These are phyloP conservation scores for Stellera chamaejasme DNA, from an alignment of 345 rosid genomes.

Conservation along the genomic window DNA sequence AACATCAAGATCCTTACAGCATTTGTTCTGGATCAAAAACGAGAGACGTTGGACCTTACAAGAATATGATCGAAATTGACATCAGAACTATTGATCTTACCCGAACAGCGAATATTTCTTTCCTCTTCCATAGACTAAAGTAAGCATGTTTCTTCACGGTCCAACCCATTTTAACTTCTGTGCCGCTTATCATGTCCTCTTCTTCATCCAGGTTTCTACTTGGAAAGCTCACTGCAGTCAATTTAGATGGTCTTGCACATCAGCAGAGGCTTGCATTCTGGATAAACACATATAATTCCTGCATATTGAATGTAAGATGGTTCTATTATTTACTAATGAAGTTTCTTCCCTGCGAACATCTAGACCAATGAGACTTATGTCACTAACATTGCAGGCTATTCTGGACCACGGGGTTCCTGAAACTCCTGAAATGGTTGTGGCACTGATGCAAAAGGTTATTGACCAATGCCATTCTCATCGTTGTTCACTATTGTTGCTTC, in stretches of 20 bases:
- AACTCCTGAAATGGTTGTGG: slow-evolving; percentile 73
- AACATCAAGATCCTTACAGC: slow-evolving; percentile 49
- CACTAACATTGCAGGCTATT: slow-evolving; percentile 42
- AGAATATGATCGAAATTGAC: slow-evolving; percentile 43
- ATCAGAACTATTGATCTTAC: slow-evolving; percentile 53
- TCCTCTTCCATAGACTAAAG: slow-evolving; percentile 70
- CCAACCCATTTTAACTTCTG: slow-evolving; percentile 1
- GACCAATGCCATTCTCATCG: slow-evolving; percentile 1
- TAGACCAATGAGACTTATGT: slow-evolving; percentile 5
- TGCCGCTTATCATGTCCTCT: slow-evolving; percentile 8
- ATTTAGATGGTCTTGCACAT: slow-evolving; percentile 63
- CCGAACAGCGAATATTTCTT: slow-evolving; percentile 40
- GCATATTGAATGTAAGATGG: slow-evolving; percentile 71
- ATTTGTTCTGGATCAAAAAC: slow-evolving; percentile 26
- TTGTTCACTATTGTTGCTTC: neutral
- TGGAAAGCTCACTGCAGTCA: slow-evolving; percentile 62
- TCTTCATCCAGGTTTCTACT: slow-evolving; percentile 51
- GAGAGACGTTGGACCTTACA: slow-evolving; percentile 63
- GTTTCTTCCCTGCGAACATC: slow-evolving; percentile 3
- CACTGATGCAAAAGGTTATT: slow-evolving; percentile 77
- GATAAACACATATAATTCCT: slow-evolving; percentile 86
- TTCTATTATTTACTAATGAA: neutral
- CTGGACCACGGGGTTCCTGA: slow-evolving; percentile 76
- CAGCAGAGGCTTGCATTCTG: slow-evolving; percentile 96
- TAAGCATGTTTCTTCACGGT: slow-evolving; percentile 23